These are phyloP conservation scores for Candida pseudoviswanathii DNA, from an alignment of 1,139 yeast genomes.

Conservation along the genomic window DNA sequence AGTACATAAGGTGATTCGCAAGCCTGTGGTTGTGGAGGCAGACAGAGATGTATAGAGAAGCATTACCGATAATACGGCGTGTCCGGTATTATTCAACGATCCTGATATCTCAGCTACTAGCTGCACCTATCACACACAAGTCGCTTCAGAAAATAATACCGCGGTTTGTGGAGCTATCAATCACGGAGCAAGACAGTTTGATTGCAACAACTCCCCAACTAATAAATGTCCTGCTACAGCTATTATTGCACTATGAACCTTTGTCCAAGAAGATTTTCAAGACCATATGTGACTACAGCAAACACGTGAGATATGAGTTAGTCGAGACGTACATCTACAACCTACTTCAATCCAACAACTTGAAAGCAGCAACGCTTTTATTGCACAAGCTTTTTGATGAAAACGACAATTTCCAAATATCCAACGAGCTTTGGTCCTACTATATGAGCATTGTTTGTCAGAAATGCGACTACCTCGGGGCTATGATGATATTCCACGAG, in stretches of 20 bases:
- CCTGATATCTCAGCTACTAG: not conserved
- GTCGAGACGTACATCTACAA: conserved; percentile 25
- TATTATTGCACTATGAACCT: conserved; percentile 3
- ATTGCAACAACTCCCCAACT: conserved; percentile 5
- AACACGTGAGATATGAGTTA: conserved; percentile 14
- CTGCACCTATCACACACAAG: conserved; percentile 2
- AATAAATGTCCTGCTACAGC: conserved; percentile 10
- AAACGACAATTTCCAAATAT: conserved; percentile 21
- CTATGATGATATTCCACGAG: conserved; percentile 38
- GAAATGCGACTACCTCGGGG: conserved; percentile 33
- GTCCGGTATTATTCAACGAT: conserved; percentile 1
- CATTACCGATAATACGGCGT: conserved; percentile 7
- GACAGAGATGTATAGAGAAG: conserved; percentile 1
- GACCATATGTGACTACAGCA: conserved; percentile 6
- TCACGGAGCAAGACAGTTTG: conserved; percentile 6
- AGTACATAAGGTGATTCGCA: not conserved
- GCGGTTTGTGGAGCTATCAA: conserved; percentile 4
- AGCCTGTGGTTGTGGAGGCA: not conserved
- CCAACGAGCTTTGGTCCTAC: conserved; percentile 42
- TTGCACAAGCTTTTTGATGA: conserved; percentile 24
- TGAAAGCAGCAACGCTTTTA: conserved; percentile 26
- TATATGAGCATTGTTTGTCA: conserved; percentile 29
- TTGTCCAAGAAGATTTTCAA: not conserved
- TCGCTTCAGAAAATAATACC: conserved; percentile 4
- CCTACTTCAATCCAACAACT: conserved; percentile 19